Percentiles rank a stretch among this genome's conserved stretches.
Conservation (phyloP, 2,329 filamentous ascomycete genomes). For the Aciculosporium take region DNA sequence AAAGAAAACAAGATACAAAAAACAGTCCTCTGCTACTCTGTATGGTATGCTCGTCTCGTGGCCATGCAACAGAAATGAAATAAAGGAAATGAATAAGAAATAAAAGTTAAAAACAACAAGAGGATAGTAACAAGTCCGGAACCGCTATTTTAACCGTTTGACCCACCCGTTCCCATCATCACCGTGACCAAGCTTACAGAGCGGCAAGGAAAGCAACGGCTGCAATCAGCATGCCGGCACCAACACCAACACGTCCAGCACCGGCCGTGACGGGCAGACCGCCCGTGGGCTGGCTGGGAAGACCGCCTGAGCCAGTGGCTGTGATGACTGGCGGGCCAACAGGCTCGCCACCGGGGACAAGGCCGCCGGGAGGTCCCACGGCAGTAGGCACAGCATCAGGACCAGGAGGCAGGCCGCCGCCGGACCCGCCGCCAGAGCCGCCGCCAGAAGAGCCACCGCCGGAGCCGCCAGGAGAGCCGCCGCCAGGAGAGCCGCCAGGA, state of each 20-base stretch:
- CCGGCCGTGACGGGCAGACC: constrained; percentile 24
- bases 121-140: too few relatives aligned
- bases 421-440: background rate
- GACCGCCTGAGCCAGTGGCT: constrained; percentile 21
- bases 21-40: too few relatives aligned
- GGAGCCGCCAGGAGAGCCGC: background rate
- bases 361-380: background rate
- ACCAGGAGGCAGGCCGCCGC: background rate
- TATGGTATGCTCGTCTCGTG: too few relatives aligned
- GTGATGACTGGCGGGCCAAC: constrained; percentile 12
- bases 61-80: too few relatives aligned
- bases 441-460: background rate
- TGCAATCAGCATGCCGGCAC: constrained; percentile 29
- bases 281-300: constrained; percentile 19
- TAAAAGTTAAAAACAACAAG: too few relatives aligned
- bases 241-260: constrained; percentile 24
- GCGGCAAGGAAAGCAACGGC: constrained; percentile 30
- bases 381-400: background rate
- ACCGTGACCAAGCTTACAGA: constrained; percentile 26
- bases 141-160: too few relatives aligned
- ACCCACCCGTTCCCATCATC: background rate
- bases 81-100: too few relatives aligned
- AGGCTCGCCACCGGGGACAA: background rate
- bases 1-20: too few relatives aligned
- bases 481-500: background rate